Base-by-base conservation (phyloP, 2,329 filamentous ascomycete species). In the Trichoderma citrinoviride region DNA sequence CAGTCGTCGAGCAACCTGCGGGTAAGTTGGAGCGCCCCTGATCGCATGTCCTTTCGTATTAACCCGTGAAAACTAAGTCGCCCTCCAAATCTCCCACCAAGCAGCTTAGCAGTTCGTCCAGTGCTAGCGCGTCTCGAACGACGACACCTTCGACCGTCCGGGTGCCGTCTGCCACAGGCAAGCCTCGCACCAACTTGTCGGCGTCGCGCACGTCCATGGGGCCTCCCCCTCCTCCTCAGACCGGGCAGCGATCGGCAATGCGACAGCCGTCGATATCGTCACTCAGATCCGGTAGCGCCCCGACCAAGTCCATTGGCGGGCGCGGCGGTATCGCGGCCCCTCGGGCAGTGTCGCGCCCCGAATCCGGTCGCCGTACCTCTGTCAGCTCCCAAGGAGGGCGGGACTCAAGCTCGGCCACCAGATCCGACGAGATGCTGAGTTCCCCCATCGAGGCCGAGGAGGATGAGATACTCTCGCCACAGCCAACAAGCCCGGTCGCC, bases 181-280 rank as follows among this genome's bases (percentile, higher is more conserved):
- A 84, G 71, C 73, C 85, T 56, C 84, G 89, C 53, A 78, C 85
- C 44, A 84, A 85, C 44, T 74, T 84, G n/a, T 77, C 77, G n/a
- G 80, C 78, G 29, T 77, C 78, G 43, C 84, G 88, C 70, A 81
- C 84, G 8, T 89, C 88, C 4, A 91, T 91, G 87, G 88, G 86
- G 2, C 88, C 89, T 40, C 87, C 90, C 8, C 77, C 83, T 1
- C 74, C 90, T 5, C 77, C 83, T 1, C 75, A 80, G 7, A 83
- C 84, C 3, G 73, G 78, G 1, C 70, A 80, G 40, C 77, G 79
- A 67, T 72, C 53, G 23, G 41, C 76, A 8, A 75, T 77, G 60
- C 78, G 83, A 65, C 79, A 81, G 57, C 70, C 78, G 12, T 82
- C 83, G 3, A 73, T 75, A 14, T 79, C 82, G 7, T 79, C 81